phyloP scores from a whole-genome alignment of 2,329 filamentous ascomycete genomes.

The Phaeosphaeria sp. region DNA sequence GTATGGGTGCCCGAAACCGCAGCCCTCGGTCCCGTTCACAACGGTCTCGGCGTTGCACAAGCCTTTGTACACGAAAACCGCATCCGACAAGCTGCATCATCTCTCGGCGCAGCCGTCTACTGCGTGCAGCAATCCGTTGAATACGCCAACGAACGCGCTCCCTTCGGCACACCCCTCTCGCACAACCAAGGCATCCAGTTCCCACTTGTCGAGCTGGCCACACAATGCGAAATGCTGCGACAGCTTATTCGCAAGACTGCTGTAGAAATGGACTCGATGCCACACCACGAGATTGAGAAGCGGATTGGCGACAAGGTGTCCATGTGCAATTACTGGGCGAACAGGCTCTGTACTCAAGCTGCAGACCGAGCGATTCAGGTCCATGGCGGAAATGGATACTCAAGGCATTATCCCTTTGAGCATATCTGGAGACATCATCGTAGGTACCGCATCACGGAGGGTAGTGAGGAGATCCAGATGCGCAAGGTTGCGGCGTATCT shows the following conservation, averaged over 20 bases:
- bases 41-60: constrained; percentile 67
- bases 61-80: constrained; percentile 72
- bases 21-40: constrained; percentile 60
- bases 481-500: constrained; percentile 67
- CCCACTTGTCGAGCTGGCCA: constrained; percentile 67
- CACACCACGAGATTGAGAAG: constrained; percentile 62
- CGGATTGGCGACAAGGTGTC: constrained; percentile 67
- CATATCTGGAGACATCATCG: constrained; percentile 71
- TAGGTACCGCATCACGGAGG: constrained; percentile 69
- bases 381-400: constrained; percentile 66
- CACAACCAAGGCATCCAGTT: constrained; percentile 70
- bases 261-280: constrained; percentile 66
- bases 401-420: constrained; percentile 66
- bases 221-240: constrained; percentile 68
- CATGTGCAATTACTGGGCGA: constrained; percentile 73
- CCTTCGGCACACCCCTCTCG: constrained; percentile 64
- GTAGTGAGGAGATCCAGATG: constrained; percentile 71
- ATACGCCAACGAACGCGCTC: constrained; percentile 62
- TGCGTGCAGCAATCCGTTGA: constrained; percentile 65
- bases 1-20: constrained; percentile 63
- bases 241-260: constrained; percentile 68
- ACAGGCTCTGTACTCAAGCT: constrained; percentile 65
- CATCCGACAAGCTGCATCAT: constrained; percentile 69
- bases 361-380: constrained; percentile 70
- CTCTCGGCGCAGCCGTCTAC: constrained; percentile 65